Evolutionary conservation across 2,329 filamentous ascomycete species (phyloP).

Genomic region (Huntiella savannae): DNA sequence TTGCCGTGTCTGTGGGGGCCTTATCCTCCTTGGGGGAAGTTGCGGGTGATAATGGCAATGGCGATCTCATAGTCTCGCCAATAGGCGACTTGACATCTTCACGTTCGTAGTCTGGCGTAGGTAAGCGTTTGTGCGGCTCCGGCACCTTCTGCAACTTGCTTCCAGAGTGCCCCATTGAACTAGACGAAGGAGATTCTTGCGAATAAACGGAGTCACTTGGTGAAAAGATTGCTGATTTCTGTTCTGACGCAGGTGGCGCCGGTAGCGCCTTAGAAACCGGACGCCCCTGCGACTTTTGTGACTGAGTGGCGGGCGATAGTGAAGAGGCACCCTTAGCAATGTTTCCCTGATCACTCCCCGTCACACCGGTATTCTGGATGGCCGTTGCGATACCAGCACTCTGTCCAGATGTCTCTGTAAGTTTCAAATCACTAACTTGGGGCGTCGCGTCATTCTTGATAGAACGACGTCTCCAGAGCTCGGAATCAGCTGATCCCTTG

Average conservation of each 20-base stretch:
- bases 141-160: constrained; percentile 1
- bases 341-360: too few relatives aligned
- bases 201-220: not conserved
- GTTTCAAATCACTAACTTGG: constrained; percentile 25
- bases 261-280: constrained; percentile 14
- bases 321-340: too few relatives aligned
- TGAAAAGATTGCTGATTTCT: not conserved
- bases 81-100: constrained; percentile 23
- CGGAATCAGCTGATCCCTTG: constrained; percentile 5
- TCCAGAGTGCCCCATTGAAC: constrained; percentile 6
- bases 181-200: not conserved
- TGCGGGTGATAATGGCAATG: constrained; percentile 26
- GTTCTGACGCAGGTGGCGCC: constrained; percentile 5
- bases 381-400: too few relatives aligned
- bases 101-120: constrained; percentile 30
- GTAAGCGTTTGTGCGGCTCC: constrained; percentile 20
- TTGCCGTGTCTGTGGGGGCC: constrained; percentile 5
- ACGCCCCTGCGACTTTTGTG: constrained; percentile 11
- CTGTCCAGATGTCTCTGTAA: too few relatives aligned
- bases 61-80: constrained; percentile 22
- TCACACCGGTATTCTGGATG: too few relatives aligned
- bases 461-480: constrained; percentile 32
- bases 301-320: too few relatives aligned
- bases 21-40: constrained; percentile 20
- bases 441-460: constrained; percentile 28